Evolutionary conservation across 1,139 yeast species (phyloP), one percentile per base, ranked within the genome.

Genomic region (Sugiyamaella paludigena): DNA sequence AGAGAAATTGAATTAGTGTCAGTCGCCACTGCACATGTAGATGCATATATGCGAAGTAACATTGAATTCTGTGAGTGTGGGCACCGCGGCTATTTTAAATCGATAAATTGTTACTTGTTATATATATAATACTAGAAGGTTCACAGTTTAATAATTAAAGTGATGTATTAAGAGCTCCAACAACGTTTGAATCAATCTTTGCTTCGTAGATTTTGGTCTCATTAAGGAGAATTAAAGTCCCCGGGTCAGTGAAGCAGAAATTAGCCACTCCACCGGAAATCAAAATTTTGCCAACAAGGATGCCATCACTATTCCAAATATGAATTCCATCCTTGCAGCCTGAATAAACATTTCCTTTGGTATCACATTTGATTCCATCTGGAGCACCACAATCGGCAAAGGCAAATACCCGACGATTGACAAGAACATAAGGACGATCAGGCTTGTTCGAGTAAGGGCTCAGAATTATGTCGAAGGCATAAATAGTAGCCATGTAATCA

Each of bases 331-430:
- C 64, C 4, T 48, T 51, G 38, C 65, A 60, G 4, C 65, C 65
- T 10, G 62, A 55, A 39, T 57, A 62, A 1, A 64, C 61, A 41
- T 61, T 60, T 7, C 66, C 68, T 1, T 36, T 39, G 4, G 40
- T 34, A 43, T 64, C 68, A 33, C 50, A 45, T 49, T 61, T 62
- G 50, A 64, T 59, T 4, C 66, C 66, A 43, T 62, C 65, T 1
- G 66, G 66, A 7, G 57, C 62, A 2, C 60, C 63, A 24, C 50
- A 37, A 36, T 56, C 61, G n/a, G 58, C 37, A 48, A 48, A 61
- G 5, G 65, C 65, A 53, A 61, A 61, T 24, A 54, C 38, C n/a
- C 64, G 54, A 26, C 51, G 51, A 43, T 61, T 56, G 9, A 32
- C 31, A 29, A 29, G 32, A 29, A 29, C n/a, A n/a, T n/a, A n/a